phyloP scores from a whole-genome alignment of 768 basidiomycete species.

The Boletus fagicola region DNA sequence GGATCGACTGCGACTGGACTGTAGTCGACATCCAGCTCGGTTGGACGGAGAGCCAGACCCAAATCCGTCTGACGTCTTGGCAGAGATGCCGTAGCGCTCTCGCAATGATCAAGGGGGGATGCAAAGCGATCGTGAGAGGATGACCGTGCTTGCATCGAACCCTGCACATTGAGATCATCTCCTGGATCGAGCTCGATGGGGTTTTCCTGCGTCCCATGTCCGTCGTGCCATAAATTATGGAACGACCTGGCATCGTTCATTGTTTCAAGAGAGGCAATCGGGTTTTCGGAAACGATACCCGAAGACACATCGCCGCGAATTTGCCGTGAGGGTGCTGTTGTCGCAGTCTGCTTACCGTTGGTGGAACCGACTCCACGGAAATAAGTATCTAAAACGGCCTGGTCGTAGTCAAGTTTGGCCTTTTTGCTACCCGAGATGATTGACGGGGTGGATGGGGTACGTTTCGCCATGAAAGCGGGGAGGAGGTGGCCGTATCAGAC shows the following conservation, averaged over 20 bases:
- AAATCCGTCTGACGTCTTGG: slow-evolving; percentile 4
- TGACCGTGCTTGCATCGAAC: slow-evolving; percentile 8
- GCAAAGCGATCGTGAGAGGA: slow-evolving; percentile 14
- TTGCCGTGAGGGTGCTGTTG: slow-evolving; percentile 16
- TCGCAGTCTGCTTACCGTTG: slow-evolving; percentile 13
- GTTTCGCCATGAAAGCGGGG: slow-evolving; percentile 23
- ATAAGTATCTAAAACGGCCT: slow-evolving; percentile 27
- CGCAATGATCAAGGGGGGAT: slow-evolving; percentile 10
- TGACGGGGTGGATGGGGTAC: slow-evolving; percentile 10
- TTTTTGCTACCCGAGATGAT: slow-evolving; percentile 19
- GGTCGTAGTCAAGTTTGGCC: slow-evolving; percentile 15
- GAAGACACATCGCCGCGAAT: slow-evolving; percentile 15
- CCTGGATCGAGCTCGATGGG: slow-evolving; percentile 27
- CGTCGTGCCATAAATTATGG: slow-evolving; percentile 19
- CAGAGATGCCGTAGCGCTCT: slow-evolving; percentile 7
- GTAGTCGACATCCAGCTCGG: slow-evolving; percentile 28
- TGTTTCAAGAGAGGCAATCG: slow-evolving; percentile 13
- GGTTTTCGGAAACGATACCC: slow-evolving; percentile 14
- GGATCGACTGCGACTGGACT: slow-evolving; percentile 45
- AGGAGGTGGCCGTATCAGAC: slow-evolving; percentile 10
- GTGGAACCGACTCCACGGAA: slow-evolving; percentile 20
- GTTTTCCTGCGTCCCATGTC: slow-evolving; percentile 25
- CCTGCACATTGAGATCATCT: slow-evolving; percentile 9
- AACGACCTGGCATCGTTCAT: background rate
- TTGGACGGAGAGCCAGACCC: slow-evolving; percentile 24